These are phyloP conservation scores for Salix suchowensis DNA, from an alignment of 345 rosid species.

Conservation along the genomic window DNA sequence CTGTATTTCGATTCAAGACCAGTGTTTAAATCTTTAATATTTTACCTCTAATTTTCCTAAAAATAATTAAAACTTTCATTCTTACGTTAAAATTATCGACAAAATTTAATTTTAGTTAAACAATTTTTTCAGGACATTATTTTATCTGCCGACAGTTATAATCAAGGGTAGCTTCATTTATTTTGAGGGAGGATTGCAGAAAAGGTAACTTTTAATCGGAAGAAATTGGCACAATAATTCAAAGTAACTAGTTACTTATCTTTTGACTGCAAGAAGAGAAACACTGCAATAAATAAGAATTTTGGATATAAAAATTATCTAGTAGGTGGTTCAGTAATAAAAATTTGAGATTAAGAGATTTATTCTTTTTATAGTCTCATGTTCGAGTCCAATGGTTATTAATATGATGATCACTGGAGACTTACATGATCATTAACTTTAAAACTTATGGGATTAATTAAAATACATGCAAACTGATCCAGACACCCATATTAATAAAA, in stretches of 20 bases:
- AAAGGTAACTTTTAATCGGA: neutral
- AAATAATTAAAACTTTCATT: too few species aligned
- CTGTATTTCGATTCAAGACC: neutral
- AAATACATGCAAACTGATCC: rapidly evolving
- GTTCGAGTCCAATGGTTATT: rapidly evolving
- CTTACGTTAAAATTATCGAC: too few species aligned
- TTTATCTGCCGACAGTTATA: neutral
- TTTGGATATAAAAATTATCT: too few species aligned
- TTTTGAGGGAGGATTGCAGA: neutral
- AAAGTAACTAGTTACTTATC: neutral
- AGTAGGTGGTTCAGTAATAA: too few species aligned
- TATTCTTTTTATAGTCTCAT: too few species aligned
- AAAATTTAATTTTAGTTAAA: too few species aligned
- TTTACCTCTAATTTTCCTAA: neutral
- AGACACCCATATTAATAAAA: too few species aligned
- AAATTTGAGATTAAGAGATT: too few species aligned
- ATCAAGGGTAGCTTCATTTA: too few species aligned
- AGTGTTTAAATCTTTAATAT: neutral
- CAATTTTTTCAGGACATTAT: neutral
- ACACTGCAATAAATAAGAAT: neutral
- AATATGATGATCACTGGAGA: rapidly evolving
- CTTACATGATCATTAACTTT: too few species aligned
- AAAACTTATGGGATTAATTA: too few species aligned
- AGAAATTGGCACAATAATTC: neutral
- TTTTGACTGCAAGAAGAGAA: neutral